Percentiles rank a stretch among this genome's conserved stretches.
These are phyloP conservation scores for Lophiotrema nucula DNA, from an alignment of 495 filamentous ascomycete species.

Conservation along the genomic window DNA sequence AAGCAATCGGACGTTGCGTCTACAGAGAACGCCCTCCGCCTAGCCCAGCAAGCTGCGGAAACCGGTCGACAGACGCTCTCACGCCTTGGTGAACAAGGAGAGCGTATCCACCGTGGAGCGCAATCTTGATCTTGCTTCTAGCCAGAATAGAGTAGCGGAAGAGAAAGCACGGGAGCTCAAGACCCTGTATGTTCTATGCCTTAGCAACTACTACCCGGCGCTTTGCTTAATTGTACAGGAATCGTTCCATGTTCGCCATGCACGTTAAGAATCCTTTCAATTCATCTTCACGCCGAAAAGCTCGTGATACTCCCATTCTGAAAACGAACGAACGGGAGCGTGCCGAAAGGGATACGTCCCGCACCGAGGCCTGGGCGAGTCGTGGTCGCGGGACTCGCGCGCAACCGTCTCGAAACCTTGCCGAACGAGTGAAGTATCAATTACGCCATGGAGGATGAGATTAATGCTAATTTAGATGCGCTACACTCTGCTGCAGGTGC, in stretches of 20 bases:
- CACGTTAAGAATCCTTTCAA: slow-evolving; percentile 33
- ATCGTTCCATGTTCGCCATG: slow-evolving; percentile 75
- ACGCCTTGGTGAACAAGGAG: slow-evolving; percentile 47
- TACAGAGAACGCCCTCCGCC: slow-evolving; percentile 64
- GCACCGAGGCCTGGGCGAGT: slow-evolving; percentile 60
- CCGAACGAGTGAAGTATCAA: slow-evolving; percentile 72
- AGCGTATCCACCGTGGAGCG: slow-evolving; percentile 72
- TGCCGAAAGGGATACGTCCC: slow-evolving; percentile 64
- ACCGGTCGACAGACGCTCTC: slow-evolving; percentile 59
- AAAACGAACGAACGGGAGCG: slow-evolving; percentile 65
- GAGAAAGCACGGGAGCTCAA: slow-evolving; percentile 75
- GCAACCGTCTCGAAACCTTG: slow-evolving; percentile 62
- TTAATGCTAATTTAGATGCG: slow-evolving; percentile 41
- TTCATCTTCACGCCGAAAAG: slow-evolving; percentile 46
- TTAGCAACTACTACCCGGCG: too few relatives aligned
- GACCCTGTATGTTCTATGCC: too few relatives aligned
- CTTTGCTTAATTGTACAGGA: too few relatives aligned
- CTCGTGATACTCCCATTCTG: slow-evolving; percentile 61
- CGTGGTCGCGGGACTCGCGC: slow-evolving; percentile 61
- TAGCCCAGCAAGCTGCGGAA: slow-evolving; percentile 67
- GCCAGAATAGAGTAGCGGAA: slow-evolving; percentile 67
- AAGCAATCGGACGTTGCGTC: slow-evolving; percentile 74
- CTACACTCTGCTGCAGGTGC: slow-evolving; percentile 45
- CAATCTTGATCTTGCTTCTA: slow-evolving; percentile 67
- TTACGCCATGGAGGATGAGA: slow-evolving; percentile 64